These are phyloP conservation scores for Laetiporus sulphureus DNA, from an alignment of 1,284 basidiomycete species.

Conservation along the genomic window DNA sequence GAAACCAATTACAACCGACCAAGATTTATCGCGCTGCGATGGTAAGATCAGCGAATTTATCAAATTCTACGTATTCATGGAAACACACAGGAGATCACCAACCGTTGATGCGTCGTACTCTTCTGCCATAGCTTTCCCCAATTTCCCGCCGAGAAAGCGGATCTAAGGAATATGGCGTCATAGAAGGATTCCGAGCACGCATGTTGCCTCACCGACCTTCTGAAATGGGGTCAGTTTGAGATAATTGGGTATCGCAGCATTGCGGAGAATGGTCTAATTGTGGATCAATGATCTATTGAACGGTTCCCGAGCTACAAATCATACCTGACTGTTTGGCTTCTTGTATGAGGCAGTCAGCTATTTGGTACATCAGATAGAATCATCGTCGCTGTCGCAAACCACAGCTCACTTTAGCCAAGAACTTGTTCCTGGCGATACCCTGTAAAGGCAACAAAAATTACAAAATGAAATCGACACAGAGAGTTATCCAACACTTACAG, in stretches of 20 bases:
- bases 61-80: conserved; percentile 8
- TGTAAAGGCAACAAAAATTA: conserved; percentile 21
- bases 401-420: conserved; percentile 75
- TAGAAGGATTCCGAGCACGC: too few relatives aligned
- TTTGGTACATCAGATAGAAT: too few relatives aligned
- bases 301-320: conserved; percentile 6
- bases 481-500: conserved; percentile 47
- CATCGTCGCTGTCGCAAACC: too few relatives aligned
- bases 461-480: background rate
- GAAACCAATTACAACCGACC: conserved; percentile 26
- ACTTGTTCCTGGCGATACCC: conserved; percentile 93
- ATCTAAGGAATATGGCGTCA: conserved; percentile 71
- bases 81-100: conserved; percentile 72
- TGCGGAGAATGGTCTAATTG: conserved; percentile 74
- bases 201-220: conserved; percentile 63
- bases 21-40: conserved; percentile 38
- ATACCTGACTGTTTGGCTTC: conserved; percentile 81
- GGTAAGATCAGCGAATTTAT: conserved; percentile 2
- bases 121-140: conserved; percentile 82
- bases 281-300: background rate
- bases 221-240: conserved; percentile 80
- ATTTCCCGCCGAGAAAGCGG: conserved; percentile 91
- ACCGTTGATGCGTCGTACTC: conserved; percentile 89
- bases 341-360: conserved; percentile 85
- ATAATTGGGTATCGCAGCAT: conserved; percentile 78